phyloP scores from a whole-genome alignment of 2,329 filamentous ascomycete species.

The Fusarium sp. region DNA sequence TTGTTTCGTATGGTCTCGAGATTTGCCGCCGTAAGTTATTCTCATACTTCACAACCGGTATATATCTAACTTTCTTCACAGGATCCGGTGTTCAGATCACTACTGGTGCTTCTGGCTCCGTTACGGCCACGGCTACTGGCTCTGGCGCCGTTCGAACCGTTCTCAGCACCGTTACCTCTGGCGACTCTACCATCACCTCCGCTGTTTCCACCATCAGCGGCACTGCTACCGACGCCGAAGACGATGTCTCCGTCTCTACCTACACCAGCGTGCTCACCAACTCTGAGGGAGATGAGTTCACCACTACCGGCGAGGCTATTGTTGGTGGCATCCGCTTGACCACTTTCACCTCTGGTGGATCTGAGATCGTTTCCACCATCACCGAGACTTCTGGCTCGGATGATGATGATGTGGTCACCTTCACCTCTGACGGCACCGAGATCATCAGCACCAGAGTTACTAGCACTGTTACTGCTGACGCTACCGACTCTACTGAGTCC shows the following conservation, averaged over 20 bases:
- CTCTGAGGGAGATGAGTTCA: constrained; percentile 32
- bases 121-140: constrained; percentile 34
- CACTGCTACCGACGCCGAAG: constrained; percentile 32
- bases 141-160: constrained; percentile 48
- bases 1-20: constrained; percentile 52
- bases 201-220: constrained; percentile 51
- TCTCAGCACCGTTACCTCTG: constrained; percentile 50
- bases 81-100: constrained; percentile 50
- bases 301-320: constrained; percentile 32
- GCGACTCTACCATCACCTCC: constrained; percentile 46
- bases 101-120: constrained; percentile 41
- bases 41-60: not conserved
- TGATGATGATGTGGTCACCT: constrained; percentile 27
- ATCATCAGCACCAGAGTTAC: constrained; percentile 34
- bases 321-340: constrained; percentile 28
- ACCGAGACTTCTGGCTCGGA: constrained; percentile 16
- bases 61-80: constrained; percentile 34
- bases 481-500: constrained; percentile 17
- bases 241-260: constrained; percentile 40
- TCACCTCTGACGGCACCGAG: constrained; percentile 29
- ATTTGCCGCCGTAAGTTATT: constrained; percentile 52
- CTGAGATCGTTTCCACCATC: constrained; percentile 35
- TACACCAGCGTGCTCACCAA: constrained; percentile 44
- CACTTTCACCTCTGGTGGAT: constrained; percentile 35
- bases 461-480: constrained; percentile 29